Evolutionary conservation across 768 basidiomycete genomes (phyloP).

Genomic region (Gymnopilus dilepis): DNA sequence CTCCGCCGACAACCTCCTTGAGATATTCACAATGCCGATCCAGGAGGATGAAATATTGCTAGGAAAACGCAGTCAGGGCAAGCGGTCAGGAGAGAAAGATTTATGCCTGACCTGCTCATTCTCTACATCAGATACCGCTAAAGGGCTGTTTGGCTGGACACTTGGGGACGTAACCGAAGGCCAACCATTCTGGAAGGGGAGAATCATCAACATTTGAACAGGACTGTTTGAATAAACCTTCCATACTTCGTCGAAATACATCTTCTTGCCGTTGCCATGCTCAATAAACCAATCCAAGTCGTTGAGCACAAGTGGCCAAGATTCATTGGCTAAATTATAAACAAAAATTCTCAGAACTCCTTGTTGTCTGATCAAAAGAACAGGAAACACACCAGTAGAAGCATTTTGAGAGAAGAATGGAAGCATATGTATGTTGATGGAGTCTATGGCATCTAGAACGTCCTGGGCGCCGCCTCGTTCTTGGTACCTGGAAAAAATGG

Average conservation of each 20-base stretch:
- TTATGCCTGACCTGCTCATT: conserved; percentile 62
- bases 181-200: conserved; percentile 68
- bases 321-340: conserved; percentile 46
- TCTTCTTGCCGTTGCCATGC: conserved; percentile 71
- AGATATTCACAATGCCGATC: conserved; percentile 69
- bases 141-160: conserved; percentile 68
- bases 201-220: not conserved
- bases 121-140: conserved; percentile 62
- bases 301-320: conserved; percentile 64
- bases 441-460: conserved; percentile 64
- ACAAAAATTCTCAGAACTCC: not conserved
- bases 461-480: conserved; percentile 54
- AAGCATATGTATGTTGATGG: conserved; percentile 72
- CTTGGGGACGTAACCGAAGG: conserved; percentile 65
- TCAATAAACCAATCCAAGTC: conserved; percentile 73
- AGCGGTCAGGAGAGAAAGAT: not conserved
- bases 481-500: conserved; percentile 33
- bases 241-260: conserved; percentile 71
- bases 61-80: not conserved
- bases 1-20: conserved; percentile 65
- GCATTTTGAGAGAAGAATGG: conserved; percentile 68
- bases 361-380: not conserved
- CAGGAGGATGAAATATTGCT: conserved; percentile 69
- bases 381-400: conserved; percentile 49
- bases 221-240: not conserved